These are phyloP conservation scores for Pichia insulana DNA, from an alignment of 805 yeast genomes.

Conservation along the genomic window DNA sequence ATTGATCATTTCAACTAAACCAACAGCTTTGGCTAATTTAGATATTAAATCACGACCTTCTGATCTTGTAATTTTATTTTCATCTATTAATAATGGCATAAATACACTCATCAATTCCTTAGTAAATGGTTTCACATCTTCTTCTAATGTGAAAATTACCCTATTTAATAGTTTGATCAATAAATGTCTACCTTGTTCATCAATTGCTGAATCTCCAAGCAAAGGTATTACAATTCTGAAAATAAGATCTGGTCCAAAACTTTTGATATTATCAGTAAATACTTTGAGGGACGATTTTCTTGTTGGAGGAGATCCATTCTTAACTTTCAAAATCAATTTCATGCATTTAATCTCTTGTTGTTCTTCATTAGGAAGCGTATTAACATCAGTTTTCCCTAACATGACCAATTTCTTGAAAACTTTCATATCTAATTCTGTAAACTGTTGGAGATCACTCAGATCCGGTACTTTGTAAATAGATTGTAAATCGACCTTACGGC, in stretches of 20 bases:
- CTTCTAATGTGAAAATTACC: conserved; percentile 57
- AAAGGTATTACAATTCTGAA: conserved; percentile 71
- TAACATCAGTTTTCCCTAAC: conserved; percentile 19
- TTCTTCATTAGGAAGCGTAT: conserved; percentile 40
- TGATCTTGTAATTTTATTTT: conserved; percentile 60
- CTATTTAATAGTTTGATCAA: conserved; percentile 71
- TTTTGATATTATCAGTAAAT: conserved; percentile 52
- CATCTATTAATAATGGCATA: conserved; percentile 74
- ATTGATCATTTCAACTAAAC: conserved; percentile 71
- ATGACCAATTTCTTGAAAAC: conserved; percentile 56
- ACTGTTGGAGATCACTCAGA: conserved; percentile 53
- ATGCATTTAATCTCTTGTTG: conserved; percentile 50
- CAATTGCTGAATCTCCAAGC: conserved; percentile 59
- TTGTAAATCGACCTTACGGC: conserved; percentile 26
- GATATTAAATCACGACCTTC: conserved; percentile 78
- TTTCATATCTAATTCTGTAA: conserved; percentile 63
- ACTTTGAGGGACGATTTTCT: conserved; percentile 65
- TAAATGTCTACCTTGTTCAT: conserved; percentile 76
- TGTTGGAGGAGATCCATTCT: conserved; percentile 64
- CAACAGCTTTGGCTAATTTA: conserved; percentile 71
- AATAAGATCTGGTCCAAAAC: conserved; percentile 60
- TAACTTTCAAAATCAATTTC: conserved; percentile 57
- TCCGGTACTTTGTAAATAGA: conserved; percentile 54
- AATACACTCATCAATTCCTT: conserved; percentile 64
- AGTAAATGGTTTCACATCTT: conserved; percentile 59